phyloP scores from a whole-genome alignment of 2,329 filamentous ascomycete genomes.

The Lachnellula cervina region DNA sequence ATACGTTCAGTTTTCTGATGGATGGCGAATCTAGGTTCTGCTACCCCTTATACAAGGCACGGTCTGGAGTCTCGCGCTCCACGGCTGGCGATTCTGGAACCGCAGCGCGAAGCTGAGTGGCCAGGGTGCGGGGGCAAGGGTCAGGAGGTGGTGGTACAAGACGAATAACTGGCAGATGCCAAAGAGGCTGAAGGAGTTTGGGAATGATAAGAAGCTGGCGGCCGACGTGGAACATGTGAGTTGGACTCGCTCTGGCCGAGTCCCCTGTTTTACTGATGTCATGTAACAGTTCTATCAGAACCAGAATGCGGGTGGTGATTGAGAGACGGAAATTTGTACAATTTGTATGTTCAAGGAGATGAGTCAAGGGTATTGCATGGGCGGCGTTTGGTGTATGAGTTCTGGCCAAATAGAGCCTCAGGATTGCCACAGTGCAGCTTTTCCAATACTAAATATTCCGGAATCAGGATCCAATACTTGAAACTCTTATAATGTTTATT shows the following conservation, averaged over 20 bases:
- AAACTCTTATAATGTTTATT: too few relatives aligned
- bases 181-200: slow-evolving; percentile 17
- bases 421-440: too few relatives aligned
- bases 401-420: too few relatives aligned
- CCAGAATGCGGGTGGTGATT: slow-evolving; percentile 19
- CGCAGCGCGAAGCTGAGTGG: slow-evolving; percentile 71
- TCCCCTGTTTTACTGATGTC: slow-evolving; percentile 26
- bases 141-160: slow-evolving; percentile 90
- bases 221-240: slow-evolving; percentile 39
- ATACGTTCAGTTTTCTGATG: neutral
- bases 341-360: neutral
- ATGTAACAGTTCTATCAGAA: slow-evolving; percentile 26
- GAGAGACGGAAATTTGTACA: slow-evolving; percentile 4
- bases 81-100: slow-evolving; percentile 91
- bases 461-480: too few relatives aligned
- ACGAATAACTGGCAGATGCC: slow-evolving; percentile 87
- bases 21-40: slow-evolving; percentile 53
- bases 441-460: too few relatives aligned
- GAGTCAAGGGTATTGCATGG: neutral
- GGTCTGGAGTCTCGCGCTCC: slow-evolving; percentile 78
- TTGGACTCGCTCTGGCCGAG: slow-evolving; percentile 10
- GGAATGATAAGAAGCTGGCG: slow-evolving; percentile 30
- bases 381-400: neutral
- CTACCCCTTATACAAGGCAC: slow-evolving; percentile 85
- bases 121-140: slow-evolving; percentile 66